phyloP scores from a whole-genome alignment of 169 alveolate genomes.

The Sarcocystis neurona region DNA sequence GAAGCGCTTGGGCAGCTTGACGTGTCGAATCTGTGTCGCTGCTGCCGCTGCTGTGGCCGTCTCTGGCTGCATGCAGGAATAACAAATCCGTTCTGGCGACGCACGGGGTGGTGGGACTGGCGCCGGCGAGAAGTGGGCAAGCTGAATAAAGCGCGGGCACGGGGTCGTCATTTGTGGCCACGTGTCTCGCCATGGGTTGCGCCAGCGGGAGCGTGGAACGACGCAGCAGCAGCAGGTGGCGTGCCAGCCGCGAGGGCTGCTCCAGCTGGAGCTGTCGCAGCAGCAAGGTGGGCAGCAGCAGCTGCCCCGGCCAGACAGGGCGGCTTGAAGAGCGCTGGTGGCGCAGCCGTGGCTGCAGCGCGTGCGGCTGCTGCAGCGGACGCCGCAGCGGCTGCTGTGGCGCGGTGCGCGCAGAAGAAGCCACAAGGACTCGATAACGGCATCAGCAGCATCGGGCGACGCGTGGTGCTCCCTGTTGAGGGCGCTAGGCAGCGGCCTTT shows the following conservation, averaged over 20 bases:
- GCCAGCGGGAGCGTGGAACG: neutral
- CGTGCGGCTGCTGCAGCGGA: neutral
- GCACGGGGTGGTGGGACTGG: slow-evolving; percentile 53
- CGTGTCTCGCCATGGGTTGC: slow-evolving; percentile 6
- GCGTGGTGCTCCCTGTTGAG: slow-evolving; percentile 9
- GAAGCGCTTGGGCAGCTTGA: neutral
- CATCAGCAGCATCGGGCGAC: neutral
- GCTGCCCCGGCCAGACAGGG: too few species aligned
- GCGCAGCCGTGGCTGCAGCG: too few species aligned
- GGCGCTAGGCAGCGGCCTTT: slow-evolving; percentile 18
- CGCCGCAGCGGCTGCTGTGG: neutral
- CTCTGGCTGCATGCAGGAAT: slow-evolving; percentile 7
- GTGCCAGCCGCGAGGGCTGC: too few species aligned
- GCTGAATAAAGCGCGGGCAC: neutral
- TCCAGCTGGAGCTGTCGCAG: too few species aligned
- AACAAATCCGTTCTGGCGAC: slow-evolving; percentile 41
- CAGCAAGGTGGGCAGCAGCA: too few species aligned
- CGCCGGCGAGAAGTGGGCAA: slow-evolving; percentile 31
- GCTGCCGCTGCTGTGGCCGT: neutral
- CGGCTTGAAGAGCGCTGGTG: too few species aligned
- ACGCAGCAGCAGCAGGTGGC: too few species aligned
- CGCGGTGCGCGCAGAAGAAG: too few species aligned
- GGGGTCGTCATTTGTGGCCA: slow-evolving; percentile 26
- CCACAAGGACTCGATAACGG: too few species aligned
- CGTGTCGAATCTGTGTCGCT: neutral